Evolutionary conservation across 2,329 filamentous ascomycete species (phyloP).

Genomic region (Fusarium oxysporum): DNA sequence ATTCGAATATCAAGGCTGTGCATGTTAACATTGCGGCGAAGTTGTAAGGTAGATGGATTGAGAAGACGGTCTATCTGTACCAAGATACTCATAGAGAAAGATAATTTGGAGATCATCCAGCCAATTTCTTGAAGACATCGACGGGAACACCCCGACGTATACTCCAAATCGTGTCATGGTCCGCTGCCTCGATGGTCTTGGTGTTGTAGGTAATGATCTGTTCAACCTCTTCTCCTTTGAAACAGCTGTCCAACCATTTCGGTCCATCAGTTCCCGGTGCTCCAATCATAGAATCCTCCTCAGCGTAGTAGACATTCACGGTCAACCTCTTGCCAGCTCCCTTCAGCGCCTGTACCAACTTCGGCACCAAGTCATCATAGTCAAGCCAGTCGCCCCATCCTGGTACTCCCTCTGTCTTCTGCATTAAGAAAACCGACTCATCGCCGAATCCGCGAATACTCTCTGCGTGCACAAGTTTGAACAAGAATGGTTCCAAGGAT

Average conservation of each 20-base stretch:
- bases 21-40: constrained; percentile 56
- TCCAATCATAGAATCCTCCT: constrained; percentile 24
- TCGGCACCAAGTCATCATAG: constrained; percentile 17
- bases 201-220: not conserved
- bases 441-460: constrained; percentile 15
- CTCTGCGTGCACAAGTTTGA: constrained; percentile 4
- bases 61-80: not conserved
- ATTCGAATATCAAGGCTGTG: constrained; percentile 58
- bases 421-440: constrained; percentile 23
- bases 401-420: not conserved
- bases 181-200: not conserved
- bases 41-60: not conserved
- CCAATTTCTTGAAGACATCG: not conserved
- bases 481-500: not conserved
- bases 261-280: not conserved
- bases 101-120: not conserved
- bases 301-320: constrained; percentile 20
- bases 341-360: not conserved
- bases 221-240: not conserved
- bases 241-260: constrained; percentile 16
- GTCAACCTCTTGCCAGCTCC: not conserved
- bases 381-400: constrained; percentile 26
- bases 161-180: constrained; percentile 22
- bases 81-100: rapidly evolving
- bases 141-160: constrained; percentile 6